Percentiles rank a stretch among this genome's conserved stretches.
phyloP scores from a whole-genome alignment of 257 asterid genomes.

The Gynochthodes officinalis region DNA sequence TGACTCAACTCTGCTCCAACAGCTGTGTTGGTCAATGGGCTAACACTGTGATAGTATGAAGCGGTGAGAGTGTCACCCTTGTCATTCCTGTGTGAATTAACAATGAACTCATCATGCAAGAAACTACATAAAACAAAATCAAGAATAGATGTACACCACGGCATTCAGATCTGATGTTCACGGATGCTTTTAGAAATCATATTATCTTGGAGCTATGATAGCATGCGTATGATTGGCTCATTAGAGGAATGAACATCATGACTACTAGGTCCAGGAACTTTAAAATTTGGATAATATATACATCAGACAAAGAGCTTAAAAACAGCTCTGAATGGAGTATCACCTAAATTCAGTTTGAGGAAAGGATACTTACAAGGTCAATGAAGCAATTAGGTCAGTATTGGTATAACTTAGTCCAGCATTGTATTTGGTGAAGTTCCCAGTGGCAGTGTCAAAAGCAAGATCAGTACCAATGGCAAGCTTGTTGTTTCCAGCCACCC shows the following conservation, averaged over 20 bases:
- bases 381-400: slow-evolving; percentile 77
- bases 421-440: slow-evolving; percentile 69
- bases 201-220: not conserved
- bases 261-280: not conserved
- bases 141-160: not conserved
- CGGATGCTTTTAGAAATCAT: not conserved
- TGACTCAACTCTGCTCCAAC: slow-evolving; percentile 97
- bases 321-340: not conserved
- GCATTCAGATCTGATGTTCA: not conserved
- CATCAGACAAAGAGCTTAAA: not conserved
- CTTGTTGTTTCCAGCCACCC: slow-evolving; percentile 70
- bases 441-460: slow-evolving; percentile 86
- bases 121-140: not conserved
- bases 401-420: slow-evolving; percentile 66
- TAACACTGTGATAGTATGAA: slow-evolving; percentile 79
- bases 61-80: slow-evolving; percentile 71
- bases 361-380: slow-evolving; percentile 59
- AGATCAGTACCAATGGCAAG: slow-evolving; percentile 76
- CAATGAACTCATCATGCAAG: slow-evolving; percentile 5
- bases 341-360: not conserved
- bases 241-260: not conserved
- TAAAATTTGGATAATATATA: no score
- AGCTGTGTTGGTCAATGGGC: slow-evolving; percentile 72
- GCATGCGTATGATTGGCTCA: not conserved
- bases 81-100: slow-evolving; percentile 54